These are phyloP conservation scores for Mucor circinelloides DNA, from an alignment of 371 early-diverging fungal genomes.

Conservation along the genomic window DNA sequence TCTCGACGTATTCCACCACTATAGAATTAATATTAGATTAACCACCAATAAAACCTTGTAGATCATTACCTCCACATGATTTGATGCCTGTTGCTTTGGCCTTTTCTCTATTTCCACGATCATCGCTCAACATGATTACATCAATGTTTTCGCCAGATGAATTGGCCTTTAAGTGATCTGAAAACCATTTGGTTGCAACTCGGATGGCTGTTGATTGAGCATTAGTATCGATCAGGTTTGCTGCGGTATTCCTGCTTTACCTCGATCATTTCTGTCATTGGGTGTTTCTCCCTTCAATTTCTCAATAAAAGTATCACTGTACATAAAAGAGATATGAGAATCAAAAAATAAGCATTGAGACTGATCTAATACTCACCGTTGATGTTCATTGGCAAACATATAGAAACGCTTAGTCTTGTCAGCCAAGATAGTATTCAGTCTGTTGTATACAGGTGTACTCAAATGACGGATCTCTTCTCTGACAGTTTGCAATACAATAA, in stretches of 20 bases:
- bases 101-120: constrained; percentile 80
- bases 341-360: background rate
- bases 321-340: background rate
- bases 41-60: background rate
- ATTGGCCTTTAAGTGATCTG: constrained; percentile 61
- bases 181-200: constrained; percentile 83
- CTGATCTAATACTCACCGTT: constrained; percentile 49
- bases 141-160: constrained; percentile 33
- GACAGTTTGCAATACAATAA: constrained; percentile 93
- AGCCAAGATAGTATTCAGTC: constrained; percentile 74
- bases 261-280: constrained; percentile 93
- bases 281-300: constrained; percentile 80
- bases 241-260: constrained; percentile 30
- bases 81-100: constrained; percentile 68
- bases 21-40: background rate
- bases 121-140: constrained; percentile 86
- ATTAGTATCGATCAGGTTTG: background rate
- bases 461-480: constrained; percentile 88
- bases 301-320: constrained; percentile 85
- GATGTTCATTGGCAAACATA: constrained; percentile 95
- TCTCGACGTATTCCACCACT: constrained; percentile 58
- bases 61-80: constrained; percentile 58
- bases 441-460: constrained; percentile 75
- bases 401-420: constrained; percentile 77
- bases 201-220: constrained; percentile 72